phyloP scores from a whole-genome alignment of 1,139 yeast species.

The Pichia sp. region DNA sequence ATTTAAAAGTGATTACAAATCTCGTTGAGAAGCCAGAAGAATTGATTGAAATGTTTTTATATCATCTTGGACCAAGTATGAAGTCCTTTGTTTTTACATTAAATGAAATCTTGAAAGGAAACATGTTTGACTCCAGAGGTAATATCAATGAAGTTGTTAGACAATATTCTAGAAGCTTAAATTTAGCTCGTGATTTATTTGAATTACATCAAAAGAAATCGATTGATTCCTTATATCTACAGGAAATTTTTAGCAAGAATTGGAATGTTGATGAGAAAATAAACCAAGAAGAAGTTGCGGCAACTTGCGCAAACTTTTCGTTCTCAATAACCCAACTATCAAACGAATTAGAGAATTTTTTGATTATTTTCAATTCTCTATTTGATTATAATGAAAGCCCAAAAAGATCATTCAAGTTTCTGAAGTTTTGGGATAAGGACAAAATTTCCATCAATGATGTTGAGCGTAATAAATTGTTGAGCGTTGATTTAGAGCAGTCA shows the following conservation, averaged over 20 bases:
- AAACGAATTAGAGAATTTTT: constrained; percentile 43
- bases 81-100: constrained; percentile 59
- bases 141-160: constrained; percentile 30
- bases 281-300: constrained; percentile 75
- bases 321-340: constrained; percentile 58
- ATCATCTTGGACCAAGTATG: constrained; percentile 65
- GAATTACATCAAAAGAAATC: constrained; percentile 50
- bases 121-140: constrained; percentile 43
- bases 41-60: constrained; percentile 57
- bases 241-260: constrained; percentile 40
- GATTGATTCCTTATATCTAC: constrained; percentile 49
- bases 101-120: constrained; percentile 48
- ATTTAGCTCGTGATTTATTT: constrained; percentile 45
- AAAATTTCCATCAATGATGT: constrained; percentile 1
- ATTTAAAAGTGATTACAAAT: constrained; percentile 5
- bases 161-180: constrained; percentile 42
- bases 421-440: constrained; percentile 36
- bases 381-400: constrained; percentile 10
- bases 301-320: constrained; percentile 77
- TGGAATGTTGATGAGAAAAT: constrained; percentile 39
- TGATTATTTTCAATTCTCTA: constrained; percentile 35
- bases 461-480: constrained; percentile 5
- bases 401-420: constrained; percentile 41
- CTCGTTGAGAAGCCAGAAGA: constrained; percentile 37
- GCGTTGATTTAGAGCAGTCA: neutral